Conservation (phyloP, 1,284 basidiomycete genomes). For the Schizophyllum amplum region DNA sequence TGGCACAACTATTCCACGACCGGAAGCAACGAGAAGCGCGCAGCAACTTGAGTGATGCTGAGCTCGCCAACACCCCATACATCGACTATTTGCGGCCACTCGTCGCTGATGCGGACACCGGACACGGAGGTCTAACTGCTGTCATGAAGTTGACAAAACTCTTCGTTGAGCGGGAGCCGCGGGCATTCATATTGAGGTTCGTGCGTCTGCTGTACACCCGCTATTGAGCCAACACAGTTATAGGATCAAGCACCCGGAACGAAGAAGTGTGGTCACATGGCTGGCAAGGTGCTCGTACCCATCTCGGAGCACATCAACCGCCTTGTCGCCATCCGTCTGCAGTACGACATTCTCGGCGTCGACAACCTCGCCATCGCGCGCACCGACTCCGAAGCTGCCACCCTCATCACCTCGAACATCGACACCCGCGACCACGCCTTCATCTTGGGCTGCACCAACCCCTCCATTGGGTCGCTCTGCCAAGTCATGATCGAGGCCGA, state of each 20-base stretch:
- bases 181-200: constrained; percentile 64
- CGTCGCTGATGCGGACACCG: constrained; percentile 80
- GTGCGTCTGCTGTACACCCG: not conserved
- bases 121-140: constrained; percentile 76
- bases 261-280: constrained; percentile 85
- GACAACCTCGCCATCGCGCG: constrained; percentile 69
- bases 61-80: constrained; percentile 58
- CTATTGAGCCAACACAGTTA: not conserved
- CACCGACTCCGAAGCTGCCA: constrained; percentile 89
- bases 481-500: constrained; percentile 83
- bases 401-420: constrained; percentile 95
- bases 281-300: constrained; percentile 77
- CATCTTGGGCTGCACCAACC: constrained; percentile 89
- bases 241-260: constrained; percentile 71
- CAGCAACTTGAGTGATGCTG: constrained; percentile 58
- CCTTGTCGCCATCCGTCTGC: constrained; percentile 66
- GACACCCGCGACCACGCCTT: constrained; percentile 96
- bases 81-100: constrained; percentile 67
- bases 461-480: constrained; percentile 61
- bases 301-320: constrained; percentile 74
- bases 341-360: constrained; percentile 57
- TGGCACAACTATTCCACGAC: constrained; percentile 86
- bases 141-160: constrained; percentile 76
- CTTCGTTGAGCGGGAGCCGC: constrained; percentile 77
- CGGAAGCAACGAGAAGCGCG: constrained; percentile 80